Conservation (phyloP, 179 eudicot genomes). For the Silene coronaria region DNA sequence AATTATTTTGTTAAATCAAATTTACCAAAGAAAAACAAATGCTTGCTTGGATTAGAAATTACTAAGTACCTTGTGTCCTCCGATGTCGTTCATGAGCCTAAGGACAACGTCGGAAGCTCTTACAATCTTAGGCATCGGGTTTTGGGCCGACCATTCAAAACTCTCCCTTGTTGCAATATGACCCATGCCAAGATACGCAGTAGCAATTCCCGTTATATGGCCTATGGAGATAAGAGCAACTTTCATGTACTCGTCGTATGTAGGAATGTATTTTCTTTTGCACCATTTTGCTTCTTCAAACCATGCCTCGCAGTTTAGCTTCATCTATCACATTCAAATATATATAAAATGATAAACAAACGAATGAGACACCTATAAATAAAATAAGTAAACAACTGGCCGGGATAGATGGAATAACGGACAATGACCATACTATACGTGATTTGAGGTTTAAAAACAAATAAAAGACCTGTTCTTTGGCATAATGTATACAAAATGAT, state of each 20-base stretch:
- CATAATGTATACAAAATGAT: not conserved
- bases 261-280: not conserved
- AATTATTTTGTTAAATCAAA: too few species aligned
- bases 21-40: too few species aligned
- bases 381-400: too few species aligned
- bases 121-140: slow-evolving; percentile 12
- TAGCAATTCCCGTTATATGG: not conserved
- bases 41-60: too few species aligned
- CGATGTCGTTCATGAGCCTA: slow-evolving; percentile 19
- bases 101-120: not conserved
- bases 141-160: slow-evolving; percentile 1
- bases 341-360: too few species aligned
- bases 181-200: slow-evolving; percentile 14
- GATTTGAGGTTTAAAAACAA: not conserved
- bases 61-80: too few species aligned
- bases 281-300: slow-evolving; percentile 17
- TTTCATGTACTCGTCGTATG: slow-evolving; percentile 12
- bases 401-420: too few species aligned
- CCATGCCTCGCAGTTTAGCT: slow-evolving; percentile 8
- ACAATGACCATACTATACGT: not conserved
- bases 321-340: not conserved
- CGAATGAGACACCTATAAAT: too few species aligned
- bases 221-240: not conserved
- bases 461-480: slow-evolving; percentile 8
- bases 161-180: slow-evolving; percentile 5